Evolutionary conservation across 257 asterid species (phyloP), one percentile per base, ranked within the genome.

Genomic region (Misopates orontium): DNA sequence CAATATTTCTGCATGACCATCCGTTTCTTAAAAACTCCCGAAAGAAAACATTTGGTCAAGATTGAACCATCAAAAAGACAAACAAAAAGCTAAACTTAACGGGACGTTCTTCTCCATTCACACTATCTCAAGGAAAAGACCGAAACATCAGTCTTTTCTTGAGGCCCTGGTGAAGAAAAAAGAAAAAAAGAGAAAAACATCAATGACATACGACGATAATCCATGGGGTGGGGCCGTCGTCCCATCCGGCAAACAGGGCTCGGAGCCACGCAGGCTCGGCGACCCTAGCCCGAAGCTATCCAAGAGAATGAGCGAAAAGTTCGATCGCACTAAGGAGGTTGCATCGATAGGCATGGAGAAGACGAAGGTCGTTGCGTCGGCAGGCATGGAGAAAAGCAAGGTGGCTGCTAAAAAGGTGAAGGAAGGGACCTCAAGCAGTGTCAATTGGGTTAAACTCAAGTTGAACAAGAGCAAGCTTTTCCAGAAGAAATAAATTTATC

Each of bases 391-490:
- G 66, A 83, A 54, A 47, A 81, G 85, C 10, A 73, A 73, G 62
- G 70, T 10, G 54, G 71, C 64, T 16, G 74, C 78, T 54, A 78
- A 72, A 73, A 85, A 85, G 72, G 78, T 80, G 3, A 85, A 83
- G 74, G 83, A 83, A 14, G 85, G 87, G 25, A 80, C 89, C 16
- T 55, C 78, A 4, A 67, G 62, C 51, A 54, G 91, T 24, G 75
- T 74, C 22, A 73, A 67, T 7, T 83, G 89, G 93, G 69, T 85
- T 42, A 85, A 83, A 66, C 50, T 68, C 64, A 85, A 81, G 66
- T 74, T 47, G 59, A 66, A 71, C 53, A 73, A 78, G 59, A 58
- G 62, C 51, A 81, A 76, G 55, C 75, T 67, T 32, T 48, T 54
- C 32, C 68, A 53, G 25, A 79, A 79, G 73, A 75, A 75, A 53